Evolutionary conservation across 129 eudicot species (phyloP).

Genomic region (Helianthus annuus): HanXRQr2.0-SUNRISE NC_035436.2:200721755-200722254

Average conservation of each 20-base stretch:
- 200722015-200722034: constrained; percentile 23
- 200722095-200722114: constrained; percentile 92
- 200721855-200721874: constrained; percentile 60
- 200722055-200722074: constrained; percentile 38
- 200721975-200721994: constrained; percentile 37
- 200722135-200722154: constrained; percentile 64
- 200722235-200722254: neutral
- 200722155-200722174: constrained; percentile 58
- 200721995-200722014: constrained; percentile 36
- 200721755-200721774: neutral
- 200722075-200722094: constrained; percentile 29
- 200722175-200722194: constrained; percentile 39
- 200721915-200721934: constrained; percentile 37
- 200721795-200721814: constrained; percentile 1
- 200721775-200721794: neutral
- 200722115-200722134: constrained; percentile 82
- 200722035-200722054: constrained; percentile 42
- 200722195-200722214: constrained; percentile 46
- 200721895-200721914: constrained; percentile 42
- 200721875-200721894: constrained; percentile 78
- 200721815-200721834: constrained; percentile 13
- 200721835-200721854: constrained; percentile 24
- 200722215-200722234: constrained; percentile 1
- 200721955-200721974: constrained; percentile 30
- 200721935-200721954: constrained; percentile 21